Conservation (phyloP, 2,329 filamentous ascomycete species). For the Alternaria consortialis region DNA sequence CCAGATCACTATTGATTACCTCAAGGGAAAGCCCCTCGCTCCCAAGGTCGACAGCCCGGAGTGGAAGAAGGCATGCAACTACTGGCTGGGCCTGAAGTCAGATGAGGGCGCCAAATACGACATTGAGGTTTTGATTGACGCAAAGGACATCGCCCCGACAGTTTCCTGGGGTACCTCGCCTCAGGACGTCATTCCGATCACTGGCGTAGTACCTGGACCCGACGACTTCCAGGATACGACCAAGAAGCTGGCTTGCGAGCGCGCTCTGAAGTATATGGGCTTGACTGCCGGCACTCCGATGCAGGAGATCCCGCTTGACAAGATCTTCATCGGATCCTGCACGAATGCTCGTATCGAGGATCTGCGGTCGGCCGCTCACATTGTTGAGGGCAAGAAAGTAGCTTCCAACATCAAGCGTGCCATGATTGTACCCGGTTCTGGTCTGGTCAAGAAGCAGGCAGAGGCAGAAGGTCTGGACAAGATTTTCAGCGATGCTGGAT, state of each 20-base stretch:
- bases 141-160: slow-evolving; percentile 91
- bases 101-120: slow-evolving; percentile 92
- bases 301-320: slow-evolving; percentile 91
- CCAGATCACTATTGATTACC: slow-evolving; percentile 91
- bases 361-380: slow-evolving; percentile 82
- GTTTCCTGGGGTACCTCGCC: slow-evolving; percentile 97
- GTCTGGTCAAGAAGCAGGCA: slow-evolving; percentile 89
- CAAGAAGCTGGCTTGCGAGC: slow-evolving; percentile 80
- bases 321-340: slow-evolving; percentile 98
- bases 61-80: slow-evolving; percentile 87
- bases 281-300: slow-evolving; percentile 85
- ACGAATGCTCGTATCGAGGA: slow-evolving; percentile 98
- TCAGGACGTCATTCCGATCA: slow-evolving; percentile 95
- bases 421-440: slow-evolving; percentile 96
- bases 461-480: slow-evolving; percentile 92
- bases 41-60: slow-evolving; percentile 84
- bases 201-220: slow-evolving; percentile 86
- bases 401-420: slow-evolving; percentile 90
- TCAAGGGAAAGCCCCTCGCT: slow-evolving; percentile 88
- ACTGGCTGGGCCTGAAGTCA: slow-evolving; percentile 87
- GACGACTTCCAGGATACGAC: slow-evolving; percentile 82
- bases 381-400: slow-evolving; percentile 87
- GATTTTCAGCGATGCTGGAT: slow-evolving; percentile 90
- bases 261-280: slow-evolving; percentile 96
- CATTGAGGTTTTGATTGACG: slow-evolving; percentile 86